Percentiles rank a stretch among this genome's conserved stretches.
These are phyloP conservation scores for Aureobasidium sp. DNA, from an alignment of 2,329 filamentous ascomycete genomes.

Conservation along the genomic window DNA sequence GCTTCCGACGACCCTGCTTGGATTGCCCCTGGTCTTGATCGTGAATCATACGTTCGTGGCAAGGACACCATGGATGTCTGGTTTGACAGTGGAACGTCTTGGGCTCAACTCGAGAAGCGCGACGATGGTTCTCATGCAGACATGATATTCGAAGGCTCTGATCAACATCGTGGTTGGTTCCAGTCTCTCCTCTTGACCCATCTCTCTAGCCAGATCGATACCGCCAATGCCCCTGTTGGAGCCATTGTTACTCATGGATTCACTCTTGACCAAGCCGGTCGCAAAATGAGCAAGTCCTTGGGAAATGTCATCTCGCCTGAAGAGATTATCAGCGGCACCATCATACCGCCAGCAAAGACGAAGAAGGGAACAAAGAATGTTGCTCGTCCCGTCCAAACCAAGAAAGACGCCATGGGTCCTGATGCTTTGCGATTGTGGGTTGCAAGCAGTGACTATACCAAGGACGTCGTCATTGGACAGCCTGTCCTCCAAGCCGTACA, in stretches of 20 bases:
- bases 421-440: constrained; percentile 88
- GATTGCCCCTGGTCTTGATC: constrained; percentile 57
- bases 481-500: constrained; percentile 70
- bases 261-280: constrained; percentile 77
- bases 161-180: constrained; percentile 98
- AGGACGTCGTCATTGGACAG: constrained; percentile 74
- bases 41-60: constrained; percentile 58
- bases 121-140: constrained; percentile 52
- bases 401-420: constrained; percentile 51
- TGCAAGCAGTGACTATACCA: constrained; percentile 83
- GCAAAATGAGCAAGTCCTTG: constrained; percentile 97
- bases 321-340: constrained; percentile 75
- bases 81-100: constrained; percentile 97
- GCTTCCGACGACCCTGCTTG: constrained; percentile 64
- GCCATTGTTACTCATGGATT: constrained; percentile 94
- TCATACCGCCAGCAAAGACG: constrained; percentile 60
- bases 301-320: constrained; percentile 77
- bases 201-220: constrained; percentile 52
- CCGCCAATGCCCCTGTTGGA: constrained; percentile 61
- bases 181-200: constrained; percentile 90
- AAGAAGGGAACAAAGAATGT: constrained; percentile 14
- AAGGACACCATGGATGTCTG: constrained; percentile 98
- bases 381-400: constrained; percentile 16
- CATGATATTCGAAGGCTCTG: constrained; percentile 85
- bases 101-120: constrained; percentile 49